These are phyloP conservation scores for Hawksworthiomyces lignivorus DNA, from an alignment of 2,329 filamentous ascomycete species.

Conservation along the genomic window DNA sequence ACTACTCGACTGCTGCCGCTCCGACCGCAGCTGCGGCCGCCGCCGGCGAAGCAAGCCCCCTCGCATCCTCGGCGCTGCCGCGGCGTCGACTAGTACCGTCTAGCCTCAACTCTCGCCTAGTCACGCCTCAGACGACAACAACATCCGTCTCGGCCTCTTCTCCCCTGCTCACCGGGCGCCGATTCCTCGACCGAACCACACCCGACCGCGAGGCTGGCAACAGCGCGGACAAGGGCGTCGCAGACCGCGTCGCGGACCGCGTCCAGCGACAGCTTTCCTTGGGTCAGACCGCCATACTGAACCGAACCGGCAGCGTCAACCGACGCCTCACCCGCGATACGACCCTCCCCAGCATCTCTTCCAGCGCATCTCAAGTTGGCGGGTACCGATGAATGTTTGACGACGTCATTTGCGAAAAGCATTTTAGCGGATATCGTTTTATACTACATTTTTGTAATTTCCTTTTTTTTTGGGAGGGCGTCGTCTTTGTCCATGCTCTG, in stretches of 20 bases:
- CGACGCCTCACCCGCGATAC: constrained; percentile 33
- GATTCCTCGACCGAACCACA: constrained; percentile 41
- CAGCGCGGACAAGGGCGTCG: constrained; percentile 29
- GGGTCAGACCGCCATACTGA: constrained; percentile 32
- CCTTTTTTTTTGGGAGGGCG: too few relatives aligned
- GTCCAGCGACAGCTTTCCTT: constrained; percentile 38
- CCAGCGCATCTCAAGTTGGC: constrained; percentile 31
- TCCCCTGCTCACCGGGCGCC: constrained; percentile 24
- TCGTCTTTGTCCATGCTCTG: neutral
- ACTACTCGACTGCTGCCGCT: constrained; percentile 12
- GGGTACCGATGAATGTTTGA: constrained; percentile 34
- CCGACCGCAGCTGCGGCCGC: neutral
- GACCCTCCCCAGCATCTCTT: constrained; percentile 30
- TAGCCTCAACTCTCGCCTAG: constrained; percentile 39
- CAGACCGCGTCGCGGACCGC: constrained; percentile 33
- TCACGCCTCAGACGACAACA: constrained; percentile 30
- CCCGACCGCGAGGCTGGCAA: constrained; percentile 32
- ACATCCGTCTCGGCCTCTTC: constrained; percentile 16
- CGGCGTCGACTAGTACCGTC: constrained; percentile 46
- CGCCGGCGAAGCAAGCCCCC: constrained; percentile 16
- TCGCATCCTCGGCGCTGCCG: constrained; percentile 39
- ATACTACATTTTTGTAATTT: too few relatives aligned
- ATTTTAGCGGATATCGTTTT: too few relatives aligned
- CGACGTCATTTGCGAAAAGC: too few relatives aligned
- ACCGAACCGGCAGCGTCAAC: constrained; percentile 29